phyloP scores from a whole-genome alignment of 257 asterid genomes.

The Anisodus acutangulus region DNA sequence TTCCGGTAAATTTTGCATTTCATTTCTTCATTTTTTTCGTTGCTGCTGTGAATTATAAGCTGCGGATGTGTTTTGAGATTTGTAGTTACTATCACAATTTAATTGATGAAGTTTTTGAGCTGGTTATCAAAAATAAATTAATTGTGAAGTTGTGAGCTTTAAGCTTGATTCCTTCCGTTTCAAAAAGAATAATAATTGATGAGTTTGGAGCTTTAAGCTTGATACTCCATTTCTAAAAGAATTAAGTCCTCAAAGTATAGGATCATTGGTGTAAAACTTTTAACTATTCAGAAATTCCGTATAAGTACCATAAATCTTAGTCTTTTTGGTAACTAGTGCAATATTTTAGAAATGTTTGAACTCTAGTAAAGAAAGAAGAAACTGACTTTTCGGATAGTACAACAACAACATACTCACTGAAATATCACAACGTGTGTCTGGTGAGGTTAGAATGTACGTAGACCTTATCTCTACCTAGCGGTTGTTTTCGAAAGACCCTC shows the following conservation, averaged over 20 bases:
- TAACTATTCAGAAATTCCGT: neutral
- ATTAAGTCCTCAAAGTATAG: neutral
- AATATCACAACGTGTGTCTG: too few species aligned
- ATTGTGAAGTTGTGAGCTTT: neutral
- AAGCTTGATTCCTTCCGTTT: too few species aligned
- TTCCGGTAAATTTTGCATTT: slow-evolving; percentile 57
- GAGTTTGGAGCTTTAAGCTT: neutral
- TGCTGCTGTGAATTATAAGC: neutral
- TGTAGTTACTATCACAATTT: neutral
- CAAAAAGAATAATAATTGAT: too few species aligned
- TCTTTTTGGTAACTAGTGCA: neutral
- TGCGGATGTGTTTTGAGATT: too few species aligned
- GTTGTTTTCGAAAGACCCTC: too few species aligned
- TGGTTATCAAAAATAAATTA: neutral
- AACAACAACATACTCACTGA: too few species aligned
- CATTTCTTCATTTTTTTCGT: neutral
- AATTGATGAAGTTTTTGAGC: neutral
- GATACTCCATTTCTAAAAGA: neutral
- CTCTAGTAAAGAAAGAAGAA: neutral
- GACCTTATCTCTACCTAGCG: too few species aligned
- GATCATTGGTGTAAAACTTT: neutral
- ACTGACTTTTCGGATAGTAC: neutral
- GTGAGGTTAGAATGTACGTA: too few species aligned
- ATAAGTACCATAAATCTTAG: neutral
- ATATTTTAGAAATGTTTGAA: neutral